A percentile compares a stretch with the other conserved stretches of the same genome.
phyloP scores from a whole-genome alignment of 169 alveolate genomes.

The Cryptosporidium viatorum region DNA sequence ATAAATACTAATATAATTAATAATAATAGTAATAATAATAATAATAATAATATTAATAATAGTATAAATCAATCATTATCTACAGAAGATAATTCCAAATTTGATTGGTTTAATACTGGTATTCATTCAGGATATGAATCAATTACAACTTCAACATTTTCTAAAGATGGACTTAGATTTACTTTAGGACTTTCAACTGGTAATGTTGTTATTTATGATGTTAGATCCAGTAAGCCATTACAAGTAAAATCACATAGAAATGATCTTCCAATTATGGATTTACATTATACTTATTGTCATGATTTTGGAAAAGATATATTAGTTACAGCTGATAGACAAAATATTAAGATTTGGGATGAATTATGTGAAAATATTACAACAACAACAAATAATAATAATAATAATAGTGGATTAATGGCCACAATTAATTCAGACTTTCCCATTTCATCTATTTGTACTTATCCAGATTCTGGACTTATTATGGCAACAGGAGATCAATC shows the following conservation, averaged over 20 bases:
- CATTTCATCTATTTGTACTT: conserved; percentile 85
- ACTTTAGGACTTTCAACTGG: conserved; percentile 73
- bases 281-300: conserved; percentile 56
- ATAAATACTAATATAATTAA: neutral
- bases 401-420: conserved; percentile 80
- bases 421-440: conserved; percentile 86
- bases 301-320: conserved; percentile 78
- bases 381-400: too few species aligned
- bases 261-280: conserved; percentile 74
- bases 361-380: neutral
- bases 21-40: neutral
- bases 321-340: conserved; percentile 84
- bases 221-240: conserved; percentile 77
- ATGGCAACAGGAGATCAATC: conserved; percentile 93
- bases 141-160: conserved; percentile 50
- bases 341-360: conserved; percentile 83
- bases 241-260: conserved; percentile 71
- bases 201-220: conserved; percentile 75
- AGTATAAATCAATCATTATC: neutral
- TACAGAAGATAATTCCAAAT: neutral
- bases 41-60: neutral
- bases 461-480: conserved; percentile 91
- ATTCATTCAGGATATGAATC: neutral
- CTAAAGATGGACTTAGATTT: conserved; percentile 67
- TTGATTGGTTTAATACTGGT: conserved; percentile 30